Base-by-base conservation (phyloP, 2,329 filamentous ascomycete species). In the Passalora sequoiae region DNA sequence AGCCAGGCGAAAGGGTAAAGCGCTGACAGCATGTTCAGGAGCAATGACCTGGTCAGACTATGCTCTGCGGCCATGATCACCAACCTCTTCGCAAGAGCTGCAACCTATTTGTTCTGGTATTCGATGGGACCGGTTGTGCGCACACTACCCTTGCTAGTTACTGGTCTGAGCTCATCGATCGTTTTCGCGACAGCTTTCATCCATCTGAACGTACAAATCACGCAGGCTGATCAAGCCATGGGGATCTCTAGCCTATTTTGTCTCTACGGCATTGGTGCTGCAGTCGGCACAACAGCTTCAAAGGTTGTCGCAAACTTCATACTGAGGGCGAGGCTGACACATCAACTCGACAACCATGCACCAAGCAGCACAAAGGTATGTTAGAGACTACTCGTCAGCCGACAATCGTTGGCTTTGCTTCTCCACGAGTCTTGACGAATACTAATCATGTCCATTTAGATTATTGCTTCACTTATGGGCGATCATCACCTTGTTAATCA, bases 61-160 rank as follows among this genome's bases (percentile, higher is more conserved):
- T 24, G 12, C 12, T 38, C 36, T 9, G 8, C 22, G 15, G 36
- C 36, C 15, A 38, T 38, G 20, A 25, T 25, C 15, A 27, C 17
- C 22, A 25, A 10, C n/a, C 28, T n/a, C 36, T n/a, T 38, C 12
- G 36, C 36, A 38, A 38, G 36, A 38, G 19, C 36, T n/a, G 21
- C 25, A 2, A n/a, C 7, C 6, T 38, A 25, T 16, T 24, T 38
- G 8, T 25, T 24, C 8, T 38, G 36, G 36, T 38, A 38, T 16
- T 25, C 36, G 9, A 27, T 27, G 17, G 22, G 22, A 10, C 36
- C 36, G 4, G 13, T 38, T 15, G 4, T 38, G 28, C 36, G 22
- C 4, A 13, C 28, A 4, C 12, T 38, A 8, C 36, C 36, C 10
- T 28, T 38, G 36, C 5, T 25, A 4, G 6, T 38, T 3, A 27